Evolutionary conservation across 768 basidiomycete species (phyloP), one percentile per base, ranked within the genome.

Genomic region (Amanita jacksonii): DNA sequence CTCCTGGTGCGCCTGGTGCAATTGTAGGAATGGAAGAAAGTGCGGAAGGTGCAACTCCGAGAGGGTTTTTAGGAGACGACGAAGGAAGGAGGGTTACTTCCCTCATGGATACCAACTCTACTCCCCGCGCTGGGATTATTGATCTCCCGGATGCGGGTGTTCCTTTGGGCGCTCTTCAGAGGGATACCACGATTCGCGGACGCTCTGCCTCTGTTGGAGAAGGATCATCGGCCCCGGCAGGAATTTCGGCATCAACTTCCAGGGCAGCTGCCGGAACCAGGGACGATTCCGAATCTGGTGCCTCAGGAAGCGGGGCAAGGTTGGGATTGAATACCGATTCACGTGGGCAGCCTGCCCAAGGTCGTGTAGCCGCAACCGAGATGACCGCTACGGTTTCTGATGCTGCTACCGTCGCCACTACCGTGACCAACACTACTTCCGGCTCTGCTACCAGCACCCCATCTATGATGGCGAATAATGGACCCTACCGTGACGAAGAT

Each of bases 401-500:
- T 7, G 18, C 43, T 2, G 41, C 51, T 12, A 48, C 55, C 5
- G 44, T 43, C 15, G 37, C 46, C 8, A 42, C 49, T 15, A 31
- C 23, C 16, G 22, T 30, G 20, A 12, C 27, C 27, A 12, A 6
- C 27, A 28, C 27, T 8, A 39, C 38, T 8, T 6, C 15, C 38
- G 38, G n/a, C 15, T n/a, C 33, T 6, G 15, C 10, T 34, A 18
- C 48, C 52, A 7, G 39, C 3, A 13, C 30, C 37, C 25, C 12
- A 38, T 37, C 47, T 35, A 38, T 40, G 25, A 20, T 37, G 18
- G 36, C 33, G 52, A 63, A 40, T 16, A 58, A 64, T 0, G 84
- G 85, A 0, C 86, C 85, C 0, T 96, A 93, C 62, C 76, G 89
- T 20, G 92, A 98, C 57, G 94, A 99, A 54, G 93, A 96, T 50